A percentile compares a stretch with the other conserved stretches of the same genome.
These are phyloP conservation scores for Alternaria incomplexa DNA, from an alignment of 2,329 filamentous ascomycete genomes.

Conservation along the genomic window DNA sequence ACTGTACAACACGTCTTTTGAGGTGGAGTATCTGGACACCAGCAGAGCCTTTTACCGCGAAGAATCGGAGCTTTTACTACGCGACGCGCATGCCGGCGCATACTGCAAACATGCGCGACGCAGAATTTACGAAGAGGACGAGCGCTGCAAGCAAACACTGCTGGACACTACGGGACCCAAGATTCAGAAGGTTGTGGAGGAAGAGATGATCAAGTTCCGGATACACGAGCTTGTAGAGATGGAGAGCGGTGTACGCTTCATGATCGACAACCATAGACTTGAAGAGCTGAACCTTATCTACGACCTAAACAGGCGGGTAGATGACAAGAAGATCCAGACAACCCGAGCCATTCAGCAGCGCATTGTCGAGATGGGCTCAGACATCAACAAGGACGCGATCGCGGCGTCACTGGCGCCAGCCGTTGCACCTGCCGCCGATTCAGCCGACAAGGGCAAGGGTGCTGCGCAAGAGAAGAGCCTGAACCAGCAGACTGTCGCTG, in stretches of 20 bases:
- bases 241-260: conserved; percentile 84
- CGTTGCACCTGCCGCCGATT: conserved; percentile 48
- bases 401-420: conserved; percentile 63
- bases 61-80: conserved; percentile 77
- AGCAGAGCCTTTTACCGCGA: conserved; percentile 75
- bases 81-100: conserved; percentile 77
- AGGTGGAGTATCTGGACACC: conserved; percentile 74
- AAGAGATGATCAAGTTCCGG: conserved; percentile 77
- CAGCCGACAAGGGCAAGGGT: conserved; percentile 59
- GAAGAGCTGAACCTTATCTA: conserved; percentile 84
- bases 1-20: conserved; percentile 83
- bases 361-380: conserved; percentile 78
- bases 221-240: conserved; percentile 82
- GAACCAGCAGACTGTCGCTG: conserved; percentile 83
- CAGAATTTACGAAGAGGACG: conserved; percentile 79
- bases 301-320: conserved; percentile 77
- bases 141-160: conserved; percentile 82
- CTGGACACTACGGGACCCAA: conserved; percentile 74
- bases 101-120: conserved; percentile 80
- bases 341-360: conserved; percentile 74
- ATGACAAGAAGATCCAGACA: conserved; percentile 73
- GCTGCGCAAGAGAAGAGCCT: conserved; percentile 55
- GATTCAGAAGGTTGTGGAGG: conserved; percentile 78
- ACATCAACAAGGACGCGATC: conserved; percentile 75
- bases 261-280: conserved; percentile 88